Evolutionary conservation across 352 stramenopile genomes (phyloP).

Genomic region (Peronospora destructor): DNA sequence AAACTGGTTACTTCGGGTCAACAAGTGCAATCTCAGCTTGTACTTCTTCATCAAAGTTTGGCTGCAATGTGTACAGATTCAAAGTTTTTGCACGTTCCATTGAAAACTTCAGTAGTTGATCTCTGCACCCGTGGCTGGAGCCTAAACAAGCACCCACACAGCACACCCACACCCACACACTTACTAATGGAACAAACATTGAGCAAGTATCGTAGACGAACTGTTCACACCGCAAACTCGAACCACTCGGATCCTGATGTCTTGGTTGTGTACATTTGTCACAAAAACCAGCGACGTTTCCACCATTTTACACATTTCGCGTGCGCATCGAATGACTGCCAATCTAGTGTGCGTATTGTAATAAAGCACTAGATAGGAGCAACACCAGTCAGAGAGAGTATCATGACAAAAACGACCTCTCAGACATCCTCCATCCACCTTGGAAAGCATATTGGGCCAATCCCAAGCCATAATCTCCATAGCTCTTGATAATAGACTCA

Average conservation of each 20-base stretch:
- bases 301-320: conserved; percentile 65
- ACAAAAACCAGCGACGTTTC: conserved; percentile 72
- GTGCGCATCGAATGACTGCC: conserved; percentile 53
- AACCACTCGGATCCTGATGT: conserved; percentile 54
- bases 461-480: conserved; percentile 61
- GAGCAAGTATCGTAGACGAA: not conserved
- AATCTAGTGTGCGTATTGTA: conserved; percentile 49
- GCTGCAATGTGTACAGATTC: conserved; percentile 31
- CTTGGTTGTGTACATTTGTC: conserved; percentile 50
- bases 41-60: conserved; percentile 37
- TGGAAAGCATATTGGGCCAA: conserved; percentile 74
- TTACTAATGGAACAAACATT: not conserved
- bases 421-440: conserved; percentile 26
- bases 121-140: conserved; percentile 44
- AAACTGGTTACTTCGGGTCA: conserved; percentile 33
- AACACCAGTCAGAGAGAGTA: conserved; percentile 6
- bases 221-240: conserved; percentile 54
- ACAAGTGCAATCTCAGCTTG: conserved; percentile 46
- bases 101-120: conserved; percentile 47
- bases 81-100: conserved; percentile 40
- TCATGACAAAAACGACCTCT: not conserved
- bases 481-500: conserved; percentile 58
- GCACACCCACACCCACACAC: conserved; percentile 4
- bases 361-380: conserved; percentile 41
- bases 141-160: conserved; percentile 32